These are phyloP conservation scores for Magnusiomyces sp. DNA, from an alignment of 1,139 yeast genomes.

Conservation along the genomic window DNA sequence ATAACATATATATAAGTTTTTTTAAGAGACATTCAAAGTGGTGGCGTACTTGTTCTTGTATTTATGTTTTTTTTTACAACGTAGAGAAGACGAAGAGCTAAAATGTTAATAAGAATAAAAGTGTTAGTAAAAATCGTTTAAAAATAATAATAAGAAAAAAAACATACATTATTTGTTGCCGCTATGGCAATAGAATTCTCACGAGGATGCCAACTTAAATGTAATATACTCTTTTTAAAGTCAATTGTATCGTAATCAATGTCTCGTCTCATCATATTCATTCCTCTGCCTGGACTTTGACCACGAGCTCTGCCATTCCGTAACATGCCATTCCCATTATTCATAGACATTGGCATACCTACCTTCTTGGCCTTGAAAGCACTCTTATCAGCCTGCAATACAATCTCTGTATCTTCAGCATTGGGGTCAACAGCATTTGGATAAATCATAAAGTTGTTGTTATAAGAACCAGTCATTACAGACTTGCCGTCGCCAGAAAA, in stretches of 20 bases:
- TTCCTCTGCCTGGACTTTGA: conserved; percentile 20
- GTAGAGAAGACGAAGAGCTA: too few species aligned
- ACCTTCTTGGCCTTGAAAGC: conserved; percentile 81
- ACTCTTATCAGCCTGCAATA: conserved; percentile 94
- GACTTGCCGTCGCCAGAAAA: conserved; percentile 89
- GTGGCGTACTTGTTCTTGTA: too few species aligned
- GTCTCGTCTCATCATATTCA: conserved; percentile 32
- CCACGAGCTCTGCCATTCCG: conserved; percentile 16
- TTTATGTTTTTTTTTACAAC: too few species aligned
- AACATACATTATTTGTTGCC: conserved; percentile 89
- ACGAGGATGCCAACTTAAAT: conserved; percentile 96
- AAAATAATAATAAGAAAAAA: conserved; percentile 31
- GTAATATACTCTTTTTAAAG: conserved; percentile 89
- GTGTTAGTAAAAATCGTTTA: too few species aligned
- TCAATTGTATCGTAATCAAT: conserved; percentile 80
- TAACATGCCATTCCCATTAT: conserved; percentile 15
- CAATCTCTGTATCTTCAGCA: conserved; percentile 62
- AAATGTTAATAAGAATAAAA: too few species aligned
- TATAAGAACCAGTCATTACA: conserved; percentile 95
- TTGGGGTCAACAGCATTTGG: conserved; percentile 57
- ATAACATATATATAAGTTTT: too few species aligned
- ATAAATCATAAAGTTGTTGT: conserved; percentile 93
- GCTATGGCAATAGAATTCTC: conserved; percentile 97
- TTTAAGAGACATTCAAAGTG: too few species aligned
- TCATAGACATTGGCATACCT: conserved; percentile 33